Evolutionary conservation across 345 rosid species (phyloP), one percentile per base, ranked within the genome.

Genomic region (Microcos paniculata): DNA sequence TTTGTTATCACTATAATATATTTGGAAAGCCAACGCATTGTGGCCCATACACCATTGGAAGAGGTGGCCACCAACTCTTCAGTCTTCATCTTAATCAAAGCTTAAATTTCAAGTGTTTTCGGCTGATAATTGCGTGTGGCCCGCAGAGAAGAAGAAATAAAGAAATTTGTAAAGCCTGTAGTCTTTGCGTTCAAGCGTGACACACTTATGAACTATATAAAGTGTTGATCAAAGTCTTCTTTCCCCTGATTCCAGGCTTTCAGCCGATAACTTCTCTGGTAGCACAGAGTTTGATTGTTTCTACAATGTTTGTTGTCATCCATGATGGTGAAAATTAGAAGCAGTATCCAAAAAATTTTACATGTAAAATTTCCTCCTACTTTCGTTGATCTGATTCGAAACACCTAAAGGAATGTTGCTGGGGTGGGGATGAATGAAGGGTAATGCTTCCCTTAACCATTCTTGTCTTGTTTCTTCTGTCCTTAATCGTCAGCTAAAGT

Each of bases 21-120:
- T n/a, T n/a, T n/a, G 70, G 35, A 35, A 35, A 65, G 19, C 70
- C 51, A 64, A 42, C 70, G 52, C 52, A 69, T 49, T 28, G 72
- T 69, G 55, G 71, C 18, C 33, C 53, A 28, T n/a, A 2, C 16
- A 8, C 18, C 19, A 2, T n/a, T 3, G 1, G 55, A 19, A 63
- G 12, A 9, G 48, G 28, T 40, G 7, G 45, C 66, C 21, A 63
- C 69, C 68, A 62, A 62, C 26, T 62, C 46, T 35, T 8, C 19
- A 11, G 9, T n/a, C 1, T 62, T 9, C 26, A 62, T 1, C 26
- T 6, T 8, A 33, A 62, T 31, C 45, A 35, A 48, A 69, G n/a
- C 73, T 66, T 30, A 31, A 48, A 49, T 30, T 51, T 4, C 16
- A 74, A 62, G 77, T 24, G 19, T 23, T 72, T 52, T 38, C 0